phyloP scores from a whole-genome alignment of 1,139 yeast genomes.

The Yamadazyma dendronema region DNA sequence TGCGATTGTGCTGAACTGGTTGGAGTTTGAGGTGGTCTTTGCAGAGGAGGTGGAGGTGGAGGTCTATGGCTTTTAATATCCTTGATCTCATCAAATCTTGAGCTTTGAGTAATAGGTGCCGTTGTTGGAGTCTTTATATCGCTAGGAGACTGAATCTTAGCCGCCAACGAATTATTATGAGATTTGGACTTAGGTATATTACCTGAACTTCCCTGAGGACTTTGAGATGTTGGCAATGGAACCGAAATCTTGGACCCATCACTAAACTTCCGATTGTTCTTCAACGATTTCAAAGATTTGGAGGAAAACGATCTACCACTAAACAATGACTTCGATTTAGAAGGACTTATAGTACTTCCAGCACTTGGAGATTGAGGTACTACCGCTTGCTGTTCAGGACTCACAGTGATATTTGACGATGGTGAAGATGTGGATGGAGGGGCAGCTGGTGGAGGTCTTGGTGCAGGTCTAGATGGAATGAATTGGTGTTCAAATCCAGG shows the following conservation, averaged over 20 bases:
- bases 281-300: slow-evolving; percentile 37
- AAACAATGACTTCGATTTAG: slow-evolving; percentile 20
- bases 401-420: background rate
- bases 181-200: slow-evolving; percentile 47
- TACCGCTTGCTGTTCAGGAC: slow-evolving; percentile 8
- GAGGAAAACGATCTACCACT: slow-evolving; percentile 42
- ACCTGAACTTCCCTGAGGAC: slow-evolving; percentile 6
- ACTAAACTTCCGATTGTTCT: slow-evolving; percentile 23
- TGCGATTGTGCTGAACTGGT: background rate
- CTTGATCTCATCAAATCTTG: slow-evolving; percentile 27
- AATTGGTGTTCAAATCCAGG: slow-evolving; percentile 40
- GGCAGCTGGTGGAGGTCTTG: slow-evolving; percentile 42
- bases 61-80: slow-evolving; percentile 34
- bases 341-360: slow-evolving; percentile 12
- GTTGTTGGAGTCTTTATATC: slow-evolving; percentile 29
- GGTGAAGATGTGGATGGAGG: slow-evolving; percentile 1
- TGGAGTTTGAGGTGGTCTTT: slow-evolving; percentile 13
- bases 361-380: slow-evolving; percentile 11
- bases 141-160: slow-evolving; percentile 16
- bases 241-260: slow-evolving; percentile 20
- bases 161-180: slow-evolving; percentile 39
- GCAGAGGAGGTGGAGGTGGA: slow-evolving; percentile 34
- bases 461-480: slow-evolving; percentile 70
- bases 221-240: slow-evolving; percentile 6
- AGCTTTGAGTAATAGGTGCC: slow-evolving; percentile 36